phyloP scores from a whole-genome alignment of 1,284 basidiomycete species.

The Coniferiporia weirii region DNA sequence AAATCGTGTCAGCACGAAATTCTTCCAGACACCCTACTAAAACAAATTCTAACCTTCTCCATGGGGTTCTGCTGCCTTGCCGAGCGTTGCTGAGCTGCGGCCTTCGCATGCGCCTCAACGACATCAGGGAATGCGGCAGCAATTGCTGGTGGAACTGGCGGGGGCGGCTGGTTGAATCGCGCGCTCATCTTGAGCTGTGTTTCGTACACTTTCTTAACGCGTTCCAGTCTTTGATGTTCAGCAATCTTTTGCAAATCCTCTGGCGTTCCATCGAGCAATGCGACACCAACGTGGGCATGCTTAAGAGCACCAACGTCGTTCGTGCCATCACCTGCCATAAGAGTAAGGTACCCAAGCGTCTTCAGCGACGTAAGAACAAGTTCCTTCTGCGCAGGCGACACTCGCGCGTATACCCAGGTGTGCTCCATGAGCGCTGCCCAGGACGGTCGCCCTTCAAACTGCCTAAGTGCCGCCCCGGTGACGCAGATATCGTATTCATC shows the following conservation, averaged over 20 bases:
- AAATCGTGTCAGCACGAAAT: neutral
- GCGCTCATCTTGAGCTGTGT: conserved; percentile 86
- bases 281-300: conserved; percentile 93
- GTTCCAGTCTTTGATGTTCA: conserved; percentile 82
- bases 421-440: conserved; percentile 84
- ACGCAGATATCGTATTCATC: conserved; percentile 90
- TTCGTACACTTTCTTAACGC: conserved; percentile 94
- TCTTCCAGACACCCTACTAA: neutral
- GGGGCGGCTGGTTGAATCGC: conserved; percentile 87
- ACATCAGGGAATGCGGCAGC: conserved; percentile 83
- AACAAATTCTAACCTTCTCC: conserved; percentile 63
- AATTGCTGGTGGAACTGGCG: conserved; percentile 81
- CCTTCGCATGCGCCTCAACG: conserved; percentile 83
- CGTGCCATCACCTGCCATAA: conserved; percentile 97
- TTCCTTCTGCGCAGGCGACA: conserved; percentile 94
- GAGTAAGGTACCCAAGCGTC: conserved; percentile 80
- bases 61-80: conserved; percentile 80
- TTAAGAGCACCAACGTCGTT: conserved; percentile 97
- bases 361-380: conserved; percentile 86
- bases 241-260: conserved; percentile 92
- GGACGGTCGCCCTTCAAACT: conserved; percentile 59
- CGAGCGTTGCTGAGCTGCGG: conserved; percentile 53
- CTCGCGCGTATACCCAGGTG: conserved; percentile 95
- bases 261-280: conserved; percentile 83
- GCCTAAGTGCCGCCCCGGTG: conserved; percentile 87